Conservation (phyloP, 805 yeast genomes). For the Ogataea corticis region DNA sequence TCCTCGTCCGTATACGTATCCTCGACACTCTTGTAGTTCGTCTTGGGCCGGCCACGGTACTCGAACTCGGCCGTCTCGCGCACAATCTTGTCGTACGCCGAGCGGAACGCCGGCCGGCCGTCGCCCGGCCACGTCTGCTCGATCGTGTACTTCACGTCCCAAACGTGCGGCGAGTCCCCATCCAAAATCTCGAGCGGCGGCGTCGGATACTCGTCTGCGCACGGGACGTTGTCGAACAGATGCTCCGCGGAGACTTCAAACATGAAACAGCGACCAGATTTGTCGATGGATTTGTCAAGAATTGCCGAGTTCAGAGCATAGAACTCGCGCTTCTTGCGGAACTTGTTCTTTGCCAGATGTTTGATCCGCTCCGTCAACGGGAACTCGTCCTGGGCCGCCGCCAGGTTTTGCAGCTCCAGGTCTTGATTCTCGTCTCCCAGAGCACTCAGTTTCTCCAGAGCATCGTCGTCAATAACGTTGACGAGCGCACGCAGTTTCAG, state of each 20-base stretch:
- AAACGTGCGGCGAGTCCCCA: slow-evolving; percentile 11
- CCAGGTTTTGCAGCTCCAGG: slow-evolving; percentile 19
- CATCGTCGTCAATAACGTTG: slow-evolving; percentile 16
- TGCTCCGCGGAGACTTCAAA: slow-evolving; percentile 40
- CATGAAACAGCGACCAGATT: slow-evolving; percentile 28
- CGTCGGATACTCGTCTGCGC: slow-evolving; percentile 27
- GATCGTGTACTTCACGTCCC: slow-evolving; percentile 33
- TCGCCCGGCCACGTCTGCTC: slow-evolving; percentile 12
- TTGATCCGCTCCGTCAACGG: slow-evolving; percentile 25
- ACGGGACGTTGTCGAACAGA: slow-evolving; percentile 35
- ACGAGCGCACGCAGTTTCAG: slow-evolving; percentile 19
- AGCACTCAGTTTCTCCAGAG: slow-evolving; percentile 11
- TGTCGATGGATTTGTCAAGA: slow-evolving; percentile 18
- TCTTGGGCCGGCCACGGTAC: background rate
- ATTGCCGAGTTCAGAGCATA: slow-evolving; percentile 20
- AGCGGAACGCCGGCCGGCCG: slow-evolving; percentile 11
- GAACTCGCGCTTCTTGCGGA: slow-evolving; percentile 17
- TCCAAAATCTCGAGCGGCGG: slow-evolving; percentile 32
- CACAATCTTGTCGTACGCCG: slow-evolving; percentile 12
- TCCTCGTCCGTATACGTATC: slow-evolving; percentile 20
- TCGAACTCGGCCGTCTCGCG: slow-evolving; percentile 7
- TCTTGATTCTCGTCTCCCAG: slow-evolving; percentile 24
- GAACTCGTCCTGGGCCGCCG: slow-evolving; percentile 15
- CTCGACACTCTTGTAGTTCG: slow-evolving; percentile 3
- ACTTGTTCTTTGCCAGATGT: slow-evolving; percentile 18